Conservation (phyloP, 2,329 filamentous ascomycete genomes). For the Fusarium annulatum region DNA sequence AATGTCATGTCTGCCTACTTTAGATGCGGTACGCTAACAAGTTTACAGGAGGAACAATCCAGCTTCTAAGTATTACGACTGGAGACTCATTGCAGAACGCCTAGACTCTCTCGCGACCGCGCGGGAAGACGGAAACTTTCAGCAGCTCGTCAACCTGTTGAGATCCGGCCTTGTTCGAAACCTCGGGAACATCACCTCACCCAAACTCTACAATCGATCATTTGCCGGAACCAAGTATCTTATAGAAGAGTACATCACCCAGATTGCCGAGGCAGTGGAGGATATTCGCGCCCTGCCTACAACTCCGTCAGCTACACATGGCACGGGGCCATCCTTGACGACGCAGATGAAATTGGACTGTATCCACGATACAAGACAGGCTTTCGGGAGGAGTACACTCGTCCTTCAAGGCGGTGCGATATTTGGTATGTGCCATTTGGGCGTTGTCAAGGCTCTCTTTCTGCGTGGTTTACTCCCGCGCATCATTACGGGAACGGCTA, state of each 20-base stretch:
- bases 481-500: constrained; percentile 92
- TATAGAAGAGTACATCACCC: constrained; percentile 90
- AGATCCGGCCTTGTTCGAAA: constrained; percentile 85
- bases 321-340: constrained; percentile 61
- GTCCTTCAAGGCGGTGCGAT: constrained; percentile 91
- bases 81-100: constrained; percentile 82
- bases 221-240: constrained; percentile 90
- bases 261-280: constrained; percentile 83
- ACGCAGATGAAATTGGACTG: constrained; percentile 86
- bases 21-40: constrained; percentile 19
- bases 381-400: constrained; percentile 86
- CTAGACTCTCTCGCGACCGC: constrained; percentile 76
- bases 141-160: constrained; percentile 80
- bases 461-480: constrained; percentile 83
- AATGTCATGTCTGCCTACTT: neutral
- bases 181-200: constrained; percentile 87
- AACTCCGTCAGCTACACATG: constrained; percentile 53
- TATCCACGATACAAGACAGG: constrained; percentile 86
- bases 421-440: constrained; percentile 90
- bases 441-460: constrained; percentile 89
- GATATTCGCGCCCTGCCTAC: constrained; percentile 77
- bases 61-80: constrained; percentile 85
- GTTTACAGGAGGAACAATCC: constrained; percentile 79
- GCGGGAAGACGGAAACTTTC: constrained; percentile 76
- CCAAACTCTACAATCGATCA: constrained; percentile 83